A percentile compares a stretch with the other conserved stretches of the same genome.
Evolutionary conservation across 1,284 basidiomycete genomes (phyloP).

Genomic region (Porodaedalea pini): DNA sequence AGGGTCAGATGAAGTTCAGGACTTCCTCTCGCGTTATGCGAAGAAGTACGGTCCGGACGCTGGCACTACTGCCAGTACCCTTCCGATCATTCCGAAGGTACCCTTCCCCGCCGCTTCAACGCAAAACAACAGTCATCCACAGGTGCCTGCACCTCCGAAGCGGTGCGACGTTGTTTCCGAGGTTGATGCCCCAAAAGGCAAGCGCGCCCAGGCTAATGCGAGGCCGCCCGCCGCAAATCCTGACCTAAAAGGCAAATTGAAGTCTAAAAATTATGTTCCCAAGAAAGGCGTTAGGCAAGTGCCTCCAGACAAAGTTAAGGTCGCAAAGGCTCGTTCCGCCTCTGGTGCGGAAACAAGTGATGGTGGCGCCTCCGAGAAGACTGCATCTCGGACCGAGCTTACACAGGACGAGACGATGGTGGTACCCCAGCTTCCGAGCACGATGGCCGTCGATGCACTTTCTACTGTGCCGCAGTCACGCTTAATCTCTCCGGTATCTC

Average conservation of each 20-base stretch:
- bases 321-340: background rate
- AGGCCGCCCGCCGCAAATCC: background rate
- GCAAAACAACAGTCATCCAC: background rate
- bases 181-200: background rate
- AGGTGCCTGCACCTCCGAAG: background rate
- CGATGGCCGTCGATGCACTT: background rate
- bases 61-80: background rate
- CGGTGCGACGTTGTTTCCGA: background rate
- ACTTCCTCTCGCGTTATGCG: constrained; percentile 17
- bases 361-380: background rate
- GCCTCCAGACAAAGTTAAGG: background rate
- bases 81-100: background rate
- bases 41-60: constrained; percentile 4
- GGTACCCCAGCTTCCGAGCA: too few relatives aligned
- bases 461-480: background rate
- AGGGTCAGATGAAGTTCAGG: constrained; percentile 9
- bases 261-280: background rate
- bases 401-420: background rate
- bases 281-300: background rate
- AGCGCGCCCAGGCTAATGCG: background rate
- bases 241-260: background rate
- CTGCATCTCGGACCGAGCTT: background rate
- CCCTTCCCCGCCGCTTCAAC: background rate
- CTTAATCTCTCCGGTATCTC: background rate
- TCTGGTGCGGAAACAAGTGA: background rate